Evolutionary conservation across 169 alveolate genomes (phyloP), one percentile per base, ranked within the genome.

Genomic region (Miamiensis avidus): DNA sequence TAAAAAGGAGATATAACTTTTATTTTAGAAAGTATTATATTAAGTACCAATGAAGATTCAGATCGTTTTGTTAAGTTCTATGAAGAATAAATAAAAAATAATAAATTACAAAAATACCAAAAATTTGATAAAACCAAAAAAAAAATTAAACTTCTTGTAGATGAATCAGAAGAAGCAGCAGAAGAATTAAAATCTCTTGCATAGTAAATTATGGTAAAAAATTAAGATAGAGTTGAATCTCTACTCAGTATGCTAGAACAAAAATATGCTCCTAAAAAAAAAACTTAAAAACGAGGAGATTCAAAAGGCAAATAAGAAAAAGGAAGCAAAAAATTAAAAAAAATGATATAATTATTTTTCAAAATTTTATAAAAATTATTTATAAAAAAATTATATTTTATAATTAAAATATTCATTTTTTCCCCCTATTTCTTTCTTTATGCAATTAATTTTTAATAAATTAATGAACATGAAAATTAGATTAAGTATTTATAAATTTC

Each of bases 21-120:
- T 32, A 84, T 95, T 0, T 89, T 95, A 1, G 96, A 95, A 79
- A 82, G 90, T 82, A 93, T 95, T 69, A 95, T 95, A 0, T 88
- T 88, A 34, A 82, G 94, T 28, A 85, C 82, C 73, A 93, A 94
- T 76, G 93, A 86, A 30, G 96, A 95, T 82, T 76, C 89, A 25
- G 89, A 86, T 6, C 87, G 96, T 79, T 92, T 92, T 77, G 73
- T 93, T 27, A 34, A 88, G 32, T 77, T 88, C 64, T 87, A 86
- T 86, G 95, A 92, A 85, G 81, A 83, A 29, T 78, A 84, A 16
- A 89, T 95, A 34, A 89, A 82, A 30, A 84, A 88, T 1, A 89
- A 89, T 25, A 91, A 49, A 28, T 27, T 92, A n/a, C 82, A 83
- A 33, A 82, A 82, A 25, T 29, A 15, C 1, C 29, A 65, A 29